Evolutionary conservation across 1,139 yeast genomes (phyloP).

Genomic region (Blastobotrys buckinghamii): DNA sequence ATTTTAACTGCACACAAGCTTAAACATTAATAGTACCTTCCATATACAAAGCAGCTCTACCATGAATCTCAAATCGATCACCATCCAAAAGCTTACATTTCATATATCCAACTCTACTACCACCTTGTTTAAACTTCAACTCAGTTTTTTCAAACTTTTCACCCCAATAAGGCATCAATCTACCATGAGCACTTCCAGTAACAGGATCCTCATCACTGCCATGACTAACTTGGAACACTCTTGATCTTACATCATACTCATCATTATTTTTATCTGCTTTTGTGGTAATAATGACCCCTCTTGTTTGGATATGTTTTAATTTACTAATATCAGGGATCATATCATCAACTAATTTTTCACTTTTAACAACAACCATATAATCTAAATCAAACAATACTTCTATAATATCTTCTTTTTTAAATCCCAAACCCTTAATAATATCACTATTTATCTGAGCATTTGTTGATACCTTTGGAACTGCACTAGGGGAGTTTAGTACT

Average conservation of each 20-base stretch:
- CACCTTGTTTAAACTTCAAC: constrained; percentile 1
- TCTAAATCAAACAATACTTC: background rate
- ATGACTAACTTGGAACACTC: constrained; percentile 1
- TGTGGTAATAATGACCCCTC: constrained; percentile 1
- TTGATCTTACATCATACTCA: background rate
- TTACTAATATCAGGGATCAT: background rate
- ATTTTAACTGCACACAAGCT: too few species aligned
- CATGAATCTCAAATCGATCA: constrained; percentile 2
- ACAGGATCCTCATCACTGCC: constrained; percentile 9
- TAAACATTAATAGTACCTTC: constrained; percentile 2
- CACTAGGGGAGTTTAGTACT: constrained; percentile 3
- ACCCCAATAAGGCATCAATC: constrained; percentile 7
- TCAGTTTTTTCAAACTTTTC: background rate
- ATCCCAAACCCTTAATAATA: background rate
- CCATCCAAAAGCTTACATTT: background rate
- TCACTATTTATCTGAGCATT: background rate
- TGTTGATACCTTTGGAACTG: background rate
- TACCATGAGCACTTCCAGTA: constrained; percentile 5
- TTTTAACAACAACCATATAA: background rate
- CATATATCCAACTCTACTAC: constrained; percentile 33
- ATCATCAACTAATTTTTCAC: background rate
- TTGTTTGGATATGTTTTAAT: background rate
- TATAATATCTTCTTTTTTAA: background rate
- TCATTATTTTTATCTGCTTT: too few species aligned
- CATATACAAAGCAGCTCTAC: background rate